Evolutionary conservation across 2,329 filamentous ascomycete genomes (phyloP).

Genomic region (Botrytis porri): DNA sequence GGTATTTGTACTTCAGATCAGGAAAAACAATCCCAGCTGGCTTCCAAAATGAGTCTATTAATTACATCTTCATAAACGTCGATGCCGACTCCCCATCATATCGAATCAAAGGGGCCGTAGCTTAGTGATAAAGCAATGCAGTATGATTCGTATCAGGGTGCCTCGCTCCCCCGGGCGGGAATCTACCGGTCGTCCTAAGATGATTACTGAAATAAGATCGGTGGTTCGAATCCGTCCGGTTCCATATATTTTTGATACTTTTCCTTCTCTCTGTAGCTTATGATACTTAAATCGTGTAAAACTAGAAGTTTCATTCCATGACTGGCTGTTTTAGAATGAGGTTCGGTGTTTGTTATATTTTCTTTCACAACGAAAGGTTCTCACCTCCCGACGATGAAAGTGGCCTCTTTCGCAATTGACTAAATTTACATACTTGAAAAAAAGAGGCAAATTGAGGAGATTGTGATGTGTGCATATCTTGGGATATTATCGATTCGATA

Average conservation of each 20-base stretch:
- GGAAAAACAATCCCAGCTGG: not conserved
- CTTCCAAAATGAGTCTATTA: not conserved
- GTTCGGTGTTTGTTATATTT: no score
- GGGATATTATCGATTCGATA: not conserved
- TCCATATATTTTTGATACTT: not conserved
- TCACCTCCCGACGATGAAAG: no score
- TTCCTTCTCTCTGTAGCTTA: not conserved
- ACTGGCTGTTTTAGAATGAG: no score
- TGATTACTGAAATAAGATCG: not conserved
- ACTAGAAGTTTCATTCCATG: no score
- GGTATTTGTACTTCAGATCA: accelerated
- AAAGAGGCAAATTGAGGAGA: no score
- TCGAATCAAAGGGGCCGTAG: not conserved
- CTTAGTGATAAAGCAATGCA: not conserved
- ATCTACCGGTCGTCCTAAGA: not conserved
- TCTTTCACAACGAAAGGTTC: not conserved
- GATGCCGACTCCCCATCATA: not conserved
- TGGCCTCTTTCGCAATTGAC: no score
- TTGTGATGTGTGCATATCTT: not conserved
- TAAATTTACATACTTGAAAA: no score
- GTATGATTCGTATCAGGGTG: not conserved
- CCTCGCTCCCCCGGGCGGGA: not conserved
- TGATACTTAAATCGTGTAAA: no score
- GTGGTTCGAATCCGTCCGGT: not conserved
- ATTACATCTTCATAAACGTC: not conserved